Conservation (phyloP, 169 alveolate species). For the Haemoproteus tartakovskyi region DNA sequence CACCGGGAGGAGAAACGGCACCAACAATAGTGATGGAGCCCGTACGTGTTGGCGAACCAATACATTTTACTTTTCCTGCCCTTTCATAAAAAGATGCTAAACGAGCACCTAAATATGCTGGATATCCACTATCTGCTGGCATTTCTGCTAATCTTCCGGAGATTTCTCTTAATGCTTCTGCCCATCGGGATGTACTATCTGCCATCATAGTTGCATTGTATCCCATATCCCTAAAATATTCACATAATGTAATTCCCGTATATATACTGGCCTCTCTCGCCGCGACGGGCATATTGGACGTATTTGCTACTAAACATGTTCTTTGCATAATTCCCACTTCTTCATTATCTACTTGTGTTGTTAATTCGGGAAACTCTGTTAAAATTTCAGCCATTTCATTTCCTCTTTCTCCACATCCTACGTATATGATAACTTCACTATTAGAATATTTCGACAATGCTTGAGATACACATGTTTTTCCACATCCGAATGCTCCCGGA, state of each 20-base stretch:
- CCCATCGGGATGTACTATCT: constrained; percentile 99
- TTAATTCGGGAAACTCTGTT: constrained; percentile 97
- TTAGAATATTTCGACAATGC: constrained; percentile 97
- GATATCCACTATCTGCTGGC: constrained; percentile 99
- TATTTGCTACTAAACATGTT: constrained; percentile 99
- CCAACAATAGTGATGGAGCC: constrained; percentile 99
- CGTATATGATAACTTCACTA: constrained; percentile 95
- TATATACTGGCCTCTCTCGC: constrained; percentile 99
- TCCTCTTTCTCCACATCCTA: constrained; percentile 99
- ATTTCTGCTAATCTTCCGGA: constrained; percentile 99
- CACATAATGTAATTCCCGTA: constrained; percentile 98
- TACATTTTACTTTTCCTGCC: constrained; percentile 94
- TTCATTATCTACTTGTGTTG: constrained; percentile 85
- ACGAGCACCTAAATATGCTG: constrained; percentile 98
- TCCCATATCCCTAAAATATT: constrained; percentile 99
- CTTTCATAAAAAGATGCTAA: constrained; percentile 99
- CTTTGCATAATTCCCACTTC: constrained; percentile 97
- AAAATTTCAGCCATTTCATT: constrained; percentile 99
- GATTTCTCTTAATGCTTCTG: constrained; percentile 99
- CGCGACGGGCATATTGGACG: constrained; percentile 99
- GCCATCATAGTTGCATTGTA: constrained; percentile 99
- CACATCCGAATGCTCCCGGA: constrained; percentile 99
- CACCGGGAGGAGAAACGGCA: constrained; percentile 99
- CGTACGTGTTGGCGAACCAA: constrained; percentile 97
- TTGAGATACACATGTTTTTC: constrained; percentile 97